Percentiles rank a stretch among this genome's conserved stretches.
Conservation (phyloP, 108 stramenopile genomes). For the Cylindrotheca fusiformis region DNA sequence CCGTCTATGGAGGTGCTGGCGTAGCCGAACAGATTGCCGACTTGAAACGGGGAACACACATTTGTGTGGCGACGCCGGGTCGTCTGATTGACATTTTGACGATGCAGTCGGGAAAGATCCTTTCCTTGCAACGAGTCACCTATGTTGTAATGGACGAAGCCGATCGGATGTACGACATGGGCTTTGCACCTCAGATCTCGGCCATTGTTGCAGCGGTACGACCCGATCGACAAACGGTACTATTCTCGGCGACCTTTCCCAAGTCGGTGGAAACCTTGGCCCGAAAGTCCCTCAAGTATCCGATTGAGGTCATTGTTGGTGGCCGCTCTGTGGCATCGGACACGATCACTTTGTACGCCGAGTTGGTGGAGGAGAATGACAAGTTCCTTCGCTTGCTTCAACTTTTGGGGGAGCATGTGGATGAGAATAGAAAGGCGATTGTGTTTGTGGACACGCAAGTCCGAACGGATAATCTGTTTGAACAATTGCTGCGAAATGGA, state of each 20-base stretch:
- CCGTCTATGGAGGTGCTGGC: constrained; percentile 97
- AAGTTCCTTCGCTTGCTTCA: constrained; percentile 97
- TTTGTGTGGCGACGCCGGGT: constrained; percentile 98
- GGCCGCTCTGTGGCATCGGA: constrained; percentile 94
- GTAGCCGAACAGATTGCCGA: constrained; percentile 97
- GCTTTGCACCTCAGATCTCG: constrained; percentile 97
- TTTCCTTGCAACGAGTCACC: constrained; percentile 89
- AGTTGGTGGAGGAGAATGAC: constrained; percentile 92
- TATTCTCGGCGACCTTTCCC: constrained; percentile 99
- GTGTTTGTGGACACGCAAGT: constrained; percentile 98
- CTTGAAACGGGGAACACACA: constrained; percentile 94
- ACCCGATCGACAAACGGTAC: constrained; percentile 93
- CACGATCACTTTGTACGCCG: constrained; percentile 89
- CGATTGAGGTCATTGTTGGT: constrained; percentile 96
- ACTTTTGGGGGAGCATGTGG: constrained; percentile 93
- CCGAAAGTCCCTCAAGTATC: constrained; percentile 81
- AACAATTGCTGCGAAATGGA: constrained; percentile 89
- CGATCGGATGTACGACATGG: constrained; percentile 99
- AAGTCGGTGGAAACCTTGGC: constrained; percentile 91
- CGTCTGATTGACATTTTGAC: constrained; percentile 98
- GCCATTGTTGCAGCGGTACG: constrained; percentile 91
- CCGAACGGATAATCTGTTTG: constrained; percentile 91
- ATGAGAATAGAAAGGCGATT: constrained; percentile 90
- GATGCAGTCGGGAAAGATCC: constrained; percentile 95
- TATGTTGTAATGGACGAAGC: constrained; percentile 98